phyloP scores from a whole-genome alignment of 352 stramenopile species.

The Phytophthora pisi region DNA sequence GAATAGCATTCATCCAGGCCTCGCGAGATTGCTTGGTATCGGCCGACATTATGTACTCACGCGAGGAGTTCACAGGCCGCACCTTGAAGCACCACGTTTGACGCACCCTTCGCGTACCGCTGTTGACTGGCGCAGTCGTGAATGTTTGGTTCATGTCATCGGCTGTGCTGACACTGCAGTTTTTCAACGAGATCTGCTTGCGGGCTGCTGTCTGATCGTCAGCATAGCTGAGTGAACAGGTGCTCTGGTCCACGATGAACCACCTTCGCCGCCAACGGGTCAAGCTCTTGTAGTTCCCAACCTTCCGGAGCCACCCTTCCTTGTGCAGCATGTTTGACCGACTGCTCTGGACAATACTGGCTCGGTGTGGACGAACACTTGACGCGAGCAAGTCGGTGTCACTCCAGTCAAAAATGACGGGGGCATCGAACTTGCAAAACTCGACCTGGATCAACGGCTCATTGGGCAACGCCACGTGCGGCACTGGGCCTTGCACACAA shows the following conservation, averaged over 20 bases:
- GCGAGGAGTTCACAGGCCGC: constrained; percentile 60
- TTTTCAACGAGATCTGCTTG: constrained; percentile 76
- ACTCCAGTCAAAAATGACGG: constrained; percentile 83
- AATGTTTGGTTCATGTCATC: constrained; percentile 88
- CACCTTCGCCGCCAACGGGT: constrained; percentile 79
- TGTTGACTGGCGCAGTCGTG: constrained; percentile 78
- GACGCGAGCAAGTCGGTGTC: constrained; percentile 30
- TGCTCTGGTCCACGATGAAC: constrained; percentile 83
- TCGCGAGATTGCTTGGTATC: constrained; percentile 91
- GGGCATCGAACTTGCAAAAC: constrained; percentile 61
- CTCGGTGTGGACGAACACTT: constrained; percentile 48
- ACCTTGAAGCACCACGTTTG: constrained; percentile 88
- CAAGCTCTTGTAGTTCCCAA: constrained; percentile 72
- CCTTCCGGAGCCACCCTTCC: constrained; percentile 85
- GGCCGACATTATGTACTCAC: constrained; percentile 82
- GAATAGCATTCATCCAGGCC: constrained; percentile 89
- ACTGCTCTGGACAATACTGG: constrained; percentile 58
- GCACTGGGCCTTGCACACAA: constrained; percentile 72
- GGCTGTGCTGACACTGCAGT: constrained; percentile 71
- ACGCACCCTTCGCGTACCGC: constrained; percentile 71
- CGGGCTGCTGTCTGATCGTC: constrained; percentile 69
- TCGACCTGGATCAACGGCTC: constrained; percentile 78
- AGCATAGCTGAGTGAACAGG: constrained; percentile 80
- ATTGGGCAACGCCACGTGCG: constrained; percentile 71
- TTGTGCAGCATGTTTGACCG: constrained; percentile 71